These are phyloP conservation scores for Alternaria triticina DNA, from an alignment of 2,329 filamentous ascomycete species.

Conservation along the genomic window DNA sequence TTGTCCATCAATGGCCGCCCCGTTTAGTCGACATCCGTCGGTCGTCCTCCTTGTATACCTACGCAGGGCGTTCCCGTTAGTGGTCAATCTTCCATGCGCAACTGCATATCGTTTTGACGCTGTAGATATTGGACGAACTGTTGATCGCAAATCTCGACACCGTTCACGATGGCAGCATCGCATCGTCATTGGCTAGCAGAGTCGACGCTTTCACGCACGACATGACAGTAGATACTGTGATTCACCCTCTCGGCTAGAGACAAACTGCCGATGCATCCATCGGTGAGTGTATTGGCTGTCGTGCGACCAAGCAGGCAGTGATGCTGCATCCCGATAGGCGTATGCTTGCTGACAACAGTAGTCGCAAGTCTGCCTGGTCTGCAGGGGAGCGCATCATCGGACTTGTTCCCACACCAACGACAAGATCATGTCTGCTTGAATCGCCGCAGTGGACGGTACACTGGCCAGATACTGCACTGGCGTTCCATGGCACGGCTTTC, in stretches of 20 bases:
- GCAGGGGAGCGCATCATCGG: conserved; percentile 19
- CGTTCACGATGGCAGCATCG: background rate
- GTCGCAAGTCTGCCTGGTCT: background rate
- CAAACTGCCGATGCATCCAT: conserved; percentile 7
- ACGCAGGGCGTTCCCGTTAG: background rate
- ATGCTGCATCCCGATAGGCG: conserved; percentile 11
- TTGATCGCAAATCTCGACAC: background rate
- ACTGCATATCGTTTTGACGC: background rate
- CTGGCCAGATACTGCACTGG: background rate
- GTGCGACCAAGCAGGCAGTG: conserved; percentile 19
- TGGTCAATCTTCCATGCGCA: background rate
- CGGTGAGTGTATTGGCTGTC: background rate
- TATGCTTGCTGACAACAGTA: conserved; percentile 1
- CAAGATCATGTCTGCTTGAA: conserved; percentile 14
- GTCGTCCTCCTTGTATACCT: background rate
- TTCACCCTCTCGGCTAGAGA: conserved; percentile 3
- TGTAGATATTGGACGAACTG: background rate
- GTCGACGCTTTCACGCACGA: background rate
- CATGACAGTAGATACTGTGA: background rate
- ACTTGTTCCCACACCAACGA: conserved; percentile 7
- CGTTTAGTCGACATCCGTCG: background rate
- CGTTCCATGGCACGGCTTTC: conserved; percentile 2
- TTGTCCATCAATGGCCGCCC: conserved; percentile 13
- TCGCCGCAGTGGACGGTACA: background rate
- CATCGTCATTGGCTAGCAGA: background rate